phyloP scores from a whole-genome alignment of 2,329 filamentous ascomycete genomes.

The Aspergillus spinulosporus region DNA sequence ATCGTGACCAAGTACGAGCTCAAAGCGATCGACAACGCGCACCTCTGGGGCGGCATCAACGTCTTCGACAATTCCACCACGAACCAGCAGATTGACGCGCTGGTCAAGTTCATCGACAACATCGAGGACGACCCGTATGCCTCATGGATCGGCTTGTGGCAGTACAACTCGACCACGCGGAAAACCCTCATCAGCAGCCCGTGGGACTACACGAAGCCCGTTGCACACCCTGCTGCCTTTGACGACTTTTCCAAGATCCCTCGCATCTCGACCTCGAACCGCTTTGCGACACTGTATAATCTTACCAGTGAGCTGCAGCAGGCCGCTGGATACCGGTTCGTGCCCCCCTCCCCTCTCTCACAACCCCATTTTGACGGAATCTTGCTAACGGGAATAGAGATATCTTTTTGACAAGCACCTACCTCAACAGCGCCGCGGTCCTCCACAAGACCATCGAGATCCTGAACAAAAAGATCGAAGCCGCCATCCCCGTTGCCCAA shows the following conservation, averaged over 20 bases:
- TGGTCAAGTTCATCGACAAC: constrained; percentile 24
- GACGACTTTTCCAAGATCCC: constrained; percentile 9
- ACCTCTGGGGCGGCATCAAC: constrained; percentile 27
- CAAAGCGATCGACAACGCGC: constrained; percentile 17
- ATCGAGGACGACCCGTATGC: constrained; percentile 24
- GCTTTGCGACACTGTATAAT: constrained; percentile 19
- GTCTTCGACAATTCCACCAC: constrained; percentile 17
- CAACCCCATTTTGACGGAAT: too few species aligned
- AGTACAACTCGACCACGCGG: constrained; percentile 29
- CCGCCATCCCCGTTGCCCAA: constrained; percentile 16
- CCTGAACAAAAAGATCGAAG: constrained; percentile 22
- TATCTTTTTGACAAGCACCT: constrained; percentile 24
- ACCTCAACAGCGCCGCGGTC: constrained; percentile 23
- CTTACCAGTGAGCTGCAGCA: constrained; percentile 25
- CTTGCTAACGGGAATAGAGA: constrained; percentile 14
- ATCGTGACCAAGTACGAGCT: constrained; percentile 32
- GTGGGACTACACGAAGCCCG: constrained; percentile 13
- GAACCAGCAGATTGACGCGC: constrained; percentile 21
- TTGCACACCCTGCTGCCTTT: constrained; percentile 1
- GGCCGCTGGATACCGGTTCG: constrained; percentile 20
- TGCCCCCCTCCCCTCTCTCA: too few species aligned
- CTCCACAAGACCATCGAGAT: constrained; percentile 22
- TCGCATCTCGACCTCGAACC: constrained; percentile 14
- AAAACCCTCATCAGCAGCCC: constrained; percentile 13
- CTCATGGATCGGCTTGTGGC: constrained; percentile 42